Base-by-base conservation (phyloP, 306 rosid species). In the Astragalus glycyphyllos region DNA sequence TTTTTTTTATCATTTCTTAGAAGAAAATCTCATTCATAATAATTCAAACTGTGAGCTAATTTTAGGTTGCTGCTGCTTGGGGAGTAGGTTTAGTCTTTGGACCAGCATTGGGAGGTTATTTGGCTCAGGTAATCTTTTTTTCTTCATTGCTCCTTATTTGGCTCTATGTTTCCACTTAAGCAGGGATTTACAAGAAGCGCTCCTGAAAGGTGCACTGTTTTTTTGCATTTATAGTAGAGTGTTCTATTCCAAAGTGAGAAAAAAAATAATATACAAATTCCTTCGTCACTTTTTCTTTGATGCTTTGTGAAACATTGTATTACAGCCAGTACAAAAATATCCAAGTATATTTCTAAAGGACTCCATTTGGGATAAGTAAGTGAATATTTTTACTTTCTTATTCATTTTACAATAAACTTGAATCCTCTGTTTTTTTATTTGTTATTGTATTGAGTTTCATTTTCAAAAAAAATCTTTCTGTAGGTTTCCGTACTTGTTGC, bases 31-130 rank as follows among this genome's bases (percentile, higher is more conserved):
- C n/a, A 40, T 7, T 45, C 15, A 53, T 16, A 65, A 5, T 54
- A 77, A 68, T 48, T 71, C 14, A 58, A 38, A 40, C 48, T 75
- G 40, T 50, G 47, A 58, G 69, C 0, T 76, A 34, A 47, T 75
- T 79, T 79, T 91, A 90, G 97, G 63, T 90, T n/a, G 85, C 84
- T 62, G 87, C 92, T 4, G 87, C 97, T 55, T 88, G 96, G 98
- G 96, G 90, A 61, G 77, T 88, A 3, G 96, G 97, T 55, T 81
- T 90, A 79, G 81, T 86, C 58, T 44, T 92, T 69, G 98, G 97
- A 37, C 98, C 98, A 5, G 96, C 97, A 65, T 20, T 92, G 76
- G 98, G 98, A 77, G 98, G 98, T 12, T 85, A 82, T 80, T 80
- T 92, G 42, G 91, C 98, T 26, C 96, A 86, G 93, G 98, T 90